Evolutionary conservation across 352 stramenopile genomes (phyloP), one percentile per base, ranked within the genome.

Genomic region (Phytophthora melonis): DNA sequence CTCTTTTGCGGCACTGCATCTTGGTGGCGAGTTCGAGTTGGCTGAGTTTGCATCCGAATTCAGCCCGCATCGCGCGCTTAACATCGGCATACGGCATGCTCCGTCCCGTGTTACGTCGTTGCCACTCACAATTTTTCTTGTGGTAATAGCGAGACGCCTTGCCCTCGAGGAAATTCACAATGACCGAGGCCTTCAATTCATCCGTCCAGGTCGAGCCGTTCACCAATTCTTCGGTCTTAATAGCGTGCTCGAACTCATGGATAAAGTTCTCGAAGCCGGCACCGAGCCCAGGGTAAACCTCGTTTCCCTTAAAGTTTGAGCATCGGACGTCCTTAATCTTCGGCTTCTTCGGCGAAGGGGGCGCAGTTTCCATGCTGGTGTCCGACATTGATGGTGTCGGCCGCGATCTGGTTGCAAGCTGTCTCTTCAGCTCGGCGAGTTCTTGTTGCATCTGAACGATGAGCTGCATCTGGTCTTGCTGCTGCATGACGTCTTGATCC

Each of bases 241-340:
- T 47, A 9, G 39, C 39, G 39, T 47, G 39, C 39, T 47, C 14
- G 39, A 47, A 18, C 39, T 47, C 39, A 13, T n/a, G 39, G 39
- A 47, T n/a, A 18, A 47, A 47, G 39, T 47, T 47, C 9, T 39
- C 32, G 9, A 39, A 39, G 32, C 32, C 32, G 9, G 39, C 9
- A 13, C 39, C 39, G 39, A 47, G 39, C 39, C 52, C 52, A 41
- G 23, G 9, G 58, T 64, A 64, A 53, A 64, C 58, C 57, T 64
- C 41, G 39, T 47, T 47, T 47, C 39, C 39, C 39, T n/a, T n/a
- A n/a, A n/a, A n/a, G n/a, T n/a, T 55, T 64, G 21, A 55, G 16
- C 58, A 64, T 21, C 58, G 41, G 1, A 64, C 58, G 25, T 64
- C 58, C 25, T 55, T 55, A 11, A 55, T 64, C 18, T 64, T 64